phyloP scores from a whole-genome alignment of 768 basidiomycete species.

The Mycena chlorophos region DNA sequence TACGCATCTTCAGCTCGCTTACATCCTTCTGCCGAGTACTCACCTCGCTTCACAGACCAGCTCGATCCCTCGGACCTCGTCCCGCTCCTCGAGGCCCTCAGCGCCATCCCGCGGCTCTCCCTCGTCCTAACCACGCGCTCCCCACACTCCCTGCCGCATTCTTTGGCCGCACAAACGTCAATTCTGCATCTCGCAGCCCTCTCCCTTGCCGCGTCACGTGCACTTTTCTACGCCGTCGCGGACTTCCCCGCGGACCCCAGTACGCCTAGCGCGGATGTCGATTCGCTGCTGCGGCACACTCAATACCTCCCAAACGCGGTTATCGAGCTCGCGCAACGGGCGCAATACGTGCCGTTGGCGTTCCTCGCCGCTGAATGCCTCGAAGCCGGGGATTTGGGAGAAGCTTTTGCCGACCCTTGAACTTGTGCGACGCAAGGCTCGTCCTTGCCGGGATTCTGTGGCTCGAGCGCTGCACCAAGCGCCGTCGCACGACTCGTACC shows the following conservation, averaged over 20 bases:
- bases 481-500: too few relatives aligned
- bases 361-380: slow-evolving; percentile 11
- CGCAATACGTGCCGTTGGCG: slow-evolving; percentile 17
- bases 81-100: slow-evolving; percentile 7
- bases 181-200: slow-evolving; percentile 7
- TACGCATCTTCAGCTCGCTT: neutral
- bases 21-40: neutral
- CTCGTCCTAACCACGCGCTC: slow-evolving; percentile 10
- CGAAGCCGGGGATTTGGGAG: slow-evolving; percentile 4
- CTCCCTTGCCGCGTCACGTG: slow-evolving; percentile 9
- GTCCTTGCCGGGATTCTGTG: too few relatives aligned
- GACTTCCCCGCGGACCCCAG: slow-evolving; percentile 5
- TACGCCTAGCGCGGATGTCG: neutral
- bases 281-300: slow-evolving; percentile 2
- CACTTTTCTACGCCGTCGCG: slow-evolving; percentile 15
- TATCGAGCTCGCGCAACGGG: slow-evolving; percentile 10
- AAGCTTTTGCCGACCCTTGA: neutral
- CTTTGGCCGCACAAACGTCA: neutral
- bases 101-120: slow-evolving; percentile 6
- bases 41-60: too few relatives aligned
- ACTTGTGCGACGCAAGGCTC: too few relatives aligned
- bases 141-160: neutral
- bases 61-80: neutral
- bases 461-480: too few relatives aligned
- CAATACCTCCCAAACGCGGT: slow-evolving; percentile 1